phyloP scores from a whole-genome alignment of 2,329 filamentous ascomycete species.

The Epichloe coenophiala region DNA sequence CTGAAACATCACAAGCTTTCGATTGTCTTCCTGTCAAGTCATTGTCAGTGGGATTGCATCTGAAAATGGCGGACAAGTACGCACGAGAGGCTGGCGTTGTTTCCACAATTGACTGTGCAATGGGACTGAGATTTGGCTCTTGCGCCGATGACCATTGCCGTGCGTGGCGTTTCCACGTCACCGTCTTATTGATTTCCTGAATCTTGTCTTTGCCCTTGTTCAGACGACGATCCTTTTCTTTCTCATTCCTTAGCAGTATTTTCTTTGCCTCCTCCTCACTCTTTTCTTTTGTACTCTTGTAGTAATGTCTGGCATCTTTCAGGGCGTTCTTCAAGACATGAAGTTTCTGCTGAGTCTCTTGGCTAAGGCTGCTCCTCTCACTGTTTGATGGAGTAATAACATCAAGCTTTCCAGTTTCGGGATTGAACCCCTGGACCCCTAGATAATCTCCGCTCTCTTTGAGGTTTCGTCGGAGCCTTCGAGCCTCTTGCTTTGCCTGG shows the following conservation, averaged over 20 bases:
- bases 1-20: background rate
- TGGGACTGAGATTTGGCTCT: constrained; percentile 35
- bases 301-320: constrained; percentile 20
- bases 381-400: constrained; percentile 36
- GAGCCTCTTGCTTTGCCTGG: constrained; percentile 18
- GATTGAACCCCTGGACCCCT: constrained; percentile 47
- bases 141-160: constrained; percentile 38
- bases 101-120: constrained; percentile 27
- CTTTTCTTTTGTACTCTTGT: constrained; percentile 28
- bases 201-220: constrained; percentile 26
- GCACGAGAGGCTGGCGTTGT: constrained; percentile 14
- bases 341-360: constrained; percentile 19
- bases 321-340: constrained; percentile 18
- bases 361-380: constrained; percentile 23
- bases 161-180: constrained; percentile 31
- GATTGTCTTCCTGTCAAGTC: background rate
- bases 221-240: constrained; percentile 29
- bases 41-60: background rate
- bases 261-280: constrained; percentile 30
- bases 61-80: background rate
- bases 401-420: constrained; percentile 39
- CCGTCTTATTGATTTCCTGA: constrained; percentile 15
- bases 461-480: constrained; percentile 28
- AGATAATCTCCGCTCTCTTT: constrained; percentile 45
- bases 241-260: constrained; percentile 16